Evolutionary conservation across 139 green algal genomes (phyloP).

Genomic region (Picochlorum sp.): DNA sequence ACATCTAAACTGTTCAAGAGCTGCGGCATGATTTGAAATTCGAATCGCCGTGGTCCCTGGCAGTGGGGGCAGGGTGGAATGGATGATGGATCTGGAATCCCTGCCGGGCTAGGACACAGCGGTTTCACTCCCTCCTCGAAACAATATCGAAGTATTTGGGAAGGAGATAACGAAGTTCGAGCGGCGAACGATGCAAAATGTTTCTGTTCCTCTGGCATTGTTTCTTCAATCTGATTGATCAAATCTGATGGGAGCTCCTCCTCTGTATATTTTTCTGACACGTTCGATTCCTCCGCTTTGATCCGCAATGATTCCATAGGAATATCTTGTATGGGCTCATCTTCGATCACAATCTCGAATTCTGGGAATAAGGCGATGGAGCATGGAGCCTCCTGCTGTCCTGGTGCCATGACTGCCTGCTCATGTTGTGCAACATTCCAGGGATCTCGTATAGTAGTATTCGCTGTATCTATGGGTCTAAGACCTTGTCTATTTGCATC

Average conservation of each 20-base stretch:
- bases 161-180: conserved; percentile 12
- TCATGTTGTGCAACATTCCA: conserved; percentile 19
- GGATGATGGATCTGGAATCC: conserved; percentile 5
- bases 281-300: conserved; percentile 32
- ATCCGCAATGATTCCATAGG: conserved; percentile 28
- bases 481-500: conserved; percentile 7
- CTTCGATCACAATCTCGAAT: conserved; percentile 65
- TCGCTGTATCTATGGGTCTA: conserved; percentile 15
- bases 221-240: conserved; percentile 48
- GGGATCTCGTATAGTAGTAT: conserved; percentile 32
- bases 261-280: conserved; percentile 20
- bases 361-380: conserved; percentile 41
- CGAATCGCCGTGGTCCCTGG: conserved; percentile 45
- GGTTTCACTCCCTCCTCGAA: conserved; percentile 35
- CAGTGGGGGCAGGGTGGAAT: conserved; percentile 57
- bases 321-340: conserved; percentile 43
- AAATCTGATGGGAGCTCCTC: conserved; percentile 53
- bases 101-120: conserved; percentile 2
- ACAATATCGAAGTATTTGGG: conserved; percentile 64
- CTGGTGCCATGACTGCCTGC: neutral
- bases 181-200: conserved; percentile 52
- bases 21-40: conserved; percentile 72
- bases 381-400: neutral
- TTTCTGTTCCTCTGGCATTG: conserved; percentile 21
- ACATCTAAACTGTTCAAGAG: conserved; percentile 57